Evolutionary conservation across 345 rosid species (phyloP).

Genomic region (Brassica nigra): DNA sequence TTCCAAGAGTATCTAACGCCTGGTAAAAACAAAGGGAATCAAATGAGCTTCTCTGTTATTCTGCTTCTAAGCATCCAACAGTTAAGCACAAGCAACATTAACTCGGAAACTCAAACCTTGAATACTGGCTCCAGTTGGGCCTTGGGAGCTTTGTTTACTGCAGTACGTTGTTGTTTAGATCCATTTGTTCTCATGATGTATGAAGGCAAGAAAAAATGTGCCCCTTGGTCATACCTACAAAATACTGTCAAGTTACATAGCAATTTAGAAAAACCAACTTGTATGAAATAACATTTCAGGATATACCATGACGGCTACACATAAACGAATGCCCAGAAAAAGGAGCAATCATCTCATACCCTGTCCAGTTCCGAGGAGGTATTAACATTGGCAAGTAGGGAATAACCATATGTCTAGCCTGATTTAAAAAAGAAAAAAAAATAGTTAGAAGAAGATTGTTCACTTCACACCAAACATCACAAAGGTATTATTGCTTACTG

Average conservation of each 20-base stretch:
- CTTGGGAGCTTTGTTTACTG: neutral
- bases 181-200: neutral
- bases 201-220: neutral
- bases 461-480: neutral
- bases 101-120: neutral
- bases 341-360: neutral
- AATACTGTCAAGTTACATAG: neutral
- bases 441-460: neutral
- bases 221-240: conserved; percentile 1
- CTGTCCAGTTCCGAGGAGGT: conserved; percentile 1
- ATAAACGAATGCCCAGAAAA: neutral
- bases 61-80: neutral
- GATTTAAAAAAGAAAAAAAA: neutral
- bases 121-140: neutral
- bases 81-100: neutral
- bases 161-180: neutral
- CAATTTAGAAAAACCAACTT: neutral
- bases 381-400: neutral
- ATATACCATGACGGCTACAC: neutral
- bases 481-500: neutral
- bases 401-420: neutral
- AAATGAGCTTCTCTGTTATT: neutral
- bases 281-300: neutral
- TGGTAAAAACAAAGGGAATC: neutral
- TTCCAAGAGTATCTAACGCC: neutral